Evolutionary conservation across 2,329 filamentous ascomycete species (phyloP).

Genomic region (Podosphaera xanthii): DNA sequence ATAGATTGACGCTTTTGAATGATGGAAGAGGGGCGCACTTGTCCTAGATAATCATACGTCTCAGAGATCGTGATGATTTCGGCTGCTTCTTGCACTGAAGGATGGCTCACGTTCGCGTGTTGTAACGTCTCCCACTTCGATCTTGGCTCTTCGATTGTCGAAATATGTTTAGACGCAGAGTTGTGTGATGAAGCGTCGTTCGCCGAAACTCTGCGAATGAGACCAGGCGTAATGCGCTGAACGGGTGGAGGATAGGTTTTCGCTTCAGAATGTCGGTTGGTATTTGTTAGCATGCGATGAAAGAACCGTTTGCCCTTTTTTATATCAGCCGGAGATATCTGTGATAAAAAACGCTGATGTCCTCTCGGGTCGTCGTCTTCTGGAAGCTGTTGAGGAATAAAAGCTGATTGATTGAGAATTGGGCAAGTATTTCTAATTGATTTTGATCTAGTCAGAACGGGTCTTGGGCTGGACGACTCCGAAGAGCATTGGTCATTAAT

Average conservation of each 20-base stretch:
- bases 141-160: conserved; percentile 19
- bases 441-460: conserved; percentile 8
- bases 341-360: conserved; percentile 9
- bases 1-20: conserved; percentile 11
- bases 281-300: conserved; percentile 13
- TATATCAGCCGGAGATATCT: conserved; percentile 7
- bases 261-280: conserved; percentile 9
- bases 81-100: conserved; percentile 13
- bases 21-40: conserved; percentile 3
- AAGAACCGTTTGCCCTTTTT: conserved; percentile 15
- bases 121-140: conserved; percentile 16
- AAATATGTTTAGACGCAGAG: conserved; percentile 20
- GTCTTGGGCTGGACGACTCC: neutral
- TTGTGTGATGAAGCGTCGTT: conserved; percentile 24
- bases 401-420: conserved; percentile 7
- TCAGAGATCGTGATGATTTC: conserved; percentile 13
- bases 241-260: conserved; percentile 8
- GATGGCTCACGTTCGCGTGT: conserved; percentile 10
- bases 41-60: conserved; percentile 12
- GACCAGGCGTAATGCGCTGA: conserved; percentile 26
- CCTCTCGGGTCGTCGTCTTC: conserved; percentile 12
- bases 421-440: conserved; percentile 10
- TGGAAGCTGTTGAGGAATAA: conserved; percentile 7
- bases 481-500: neutral
- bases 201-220: conserved; percentile 32